These are phyloP conservation scores for Xylaria flabelliformis DNA, from an alignment of 495 filamentous ascomycete genomes.

Conservation along the genomic window DNA sequence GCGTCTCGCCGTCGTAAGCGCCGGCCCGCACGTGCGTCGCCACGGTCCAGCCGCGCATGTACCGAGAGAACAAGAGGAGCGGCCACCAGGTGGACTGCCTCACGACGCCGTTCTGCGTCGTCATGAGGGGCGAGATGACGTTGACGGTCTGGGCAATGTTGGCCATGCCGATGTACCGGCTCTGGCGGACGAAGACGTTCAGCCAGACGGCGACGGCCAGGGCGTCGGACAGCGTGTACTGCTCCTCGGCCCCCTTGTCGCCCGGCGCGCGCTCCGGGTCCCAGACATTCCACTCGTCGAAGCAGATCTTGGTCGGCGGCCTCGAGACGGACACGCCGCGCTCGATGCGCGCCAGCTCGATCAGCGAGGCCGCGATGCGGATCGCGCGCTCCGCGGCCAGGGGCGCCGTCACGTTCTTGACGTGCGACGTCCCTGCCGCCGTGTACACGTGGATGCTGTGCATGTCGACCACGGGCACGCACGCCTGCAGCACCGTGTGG, in stretches of 20 bases:
- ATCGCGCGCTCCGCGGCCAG: constrained; percentile 76
- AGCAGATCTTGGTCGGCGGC: constrained; percentile 72
- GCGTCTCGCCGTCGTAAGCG: constrained; percentile 68
- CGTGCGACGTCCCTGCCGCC: constrained; percentile 48
- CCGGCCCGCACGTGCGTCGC: constrained; percentile 63
- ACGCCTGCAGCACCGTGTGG: constrained; percentile 71
- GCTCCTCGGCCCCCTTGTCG: constrained; percentile 70
- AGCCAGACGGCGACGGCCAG: constrained; percentile 75
- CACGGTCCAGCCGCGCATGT: constrained; percentile 75
- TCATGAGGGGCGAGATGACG: constrained; percentile 80
- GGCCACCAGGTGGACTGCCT: constrained; percentile 85
- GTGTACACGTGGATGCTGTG: constrained; percentile 73
- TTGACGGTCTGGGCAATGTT: constrained; percentile 83
- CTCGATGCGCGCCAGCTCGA: constrained; percentile 78
- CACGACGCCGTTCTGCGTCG: constrained; percentile 63
- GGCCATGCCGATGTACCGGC: constrained; percentile 74
- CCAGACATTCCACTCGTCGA: constrained; percentile 88
- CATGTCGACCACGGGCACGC: constrained; percentile 74
- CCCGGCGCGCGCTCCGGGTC: constrained; percentile 75
- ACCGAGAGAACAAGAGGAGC: constrained; percentile 70
- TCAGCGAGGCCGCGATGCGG: constrained; percentile 68
- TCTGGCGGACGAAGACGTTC: constrained; percentile 82
- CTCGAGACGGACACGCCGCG: constrained; percentile 62
- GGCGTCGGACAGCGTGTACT: constrained; percentile 78
- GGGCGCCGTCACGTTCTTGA: constrained; percentile 70